These are phyloP conservation scores for Rhynchospora breviuscula DNA, from an alignment of 176 grass and related monocot genomes.

Conservation along the genomic window DNA sequence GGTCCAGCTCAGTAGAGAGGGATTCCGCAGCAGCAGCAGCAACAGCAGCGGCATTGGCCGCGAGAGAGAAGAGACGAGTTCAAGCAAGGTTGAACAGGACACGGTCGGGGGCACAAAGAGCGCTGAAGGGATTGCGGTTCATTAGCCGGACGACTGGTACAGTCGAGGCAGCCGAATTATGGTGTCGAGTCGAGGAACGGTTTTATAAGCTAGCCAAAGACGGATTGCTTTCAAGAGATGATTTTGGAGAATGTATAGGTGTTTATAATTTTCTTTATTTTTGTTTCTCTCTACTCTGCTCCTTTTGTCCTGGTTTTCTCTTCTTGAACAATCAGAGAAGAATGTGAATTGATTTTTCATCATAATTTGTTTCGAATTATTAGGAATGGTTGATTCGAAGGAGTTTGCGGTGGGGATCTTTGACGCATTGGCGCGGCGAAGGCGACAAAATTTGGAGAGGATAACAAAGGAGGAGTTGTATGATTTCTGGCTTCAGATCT, in stretches of 20 bases:
- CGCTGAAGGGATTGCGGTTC: slow-evolving; percentile 92
- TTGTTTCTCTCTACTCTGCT: not conserved
- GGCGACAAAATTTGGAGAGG: slow-evolving; percentile 70
- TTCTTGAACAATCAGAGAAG: not conserved
- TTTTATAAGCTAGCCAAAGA: slow-evolving; percentile 64
- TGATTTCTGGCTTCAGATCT: slow-evolving; percentile 99
- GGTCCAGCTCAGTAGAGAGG: slow-evolving; percentile 19
- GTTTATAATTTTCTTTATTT: slow-evolving; percentile 23
- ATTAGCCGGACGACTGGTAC: slow-evolving; percentile 83
- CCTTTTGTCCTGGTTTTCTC: not conserved
- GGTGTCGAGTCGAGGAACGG: slow-evolving; percentile 66
- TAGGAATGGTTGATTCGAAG: slow-evolving; percentile 97
- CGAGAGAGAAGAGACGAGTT: slow-evolving; percentile 61
- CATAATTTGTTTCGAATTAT: not conserved
- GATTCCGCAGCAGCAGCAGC: slow-evolving; percentile 13
- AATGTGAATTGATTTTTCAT: not conserved
- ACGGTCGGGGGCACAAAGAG: slow-evolving; percentile 57
- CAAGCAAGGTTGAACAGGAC: slow-evolving; percentile 65
- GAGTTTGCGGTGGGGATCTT: slow-evolving; percentile 91
- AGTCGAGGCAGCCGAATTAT: slow-evolving; percentile 58
- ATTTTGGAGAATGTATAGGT: slow-evolving; percentile 99
- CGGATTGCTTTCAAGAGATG: slow-evolving; percentile 74
- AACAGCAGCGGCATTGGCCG: slow-evolving; percentile 44
- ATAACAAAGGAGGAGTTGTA: slow-evolving; percentile 92
- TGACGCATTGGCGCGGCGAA: slow-evolving; percentile 75